phyloP scores from a whole-genome alignment of 164 flowering plant genomes.

The Liquidambar formosana region DNA sequence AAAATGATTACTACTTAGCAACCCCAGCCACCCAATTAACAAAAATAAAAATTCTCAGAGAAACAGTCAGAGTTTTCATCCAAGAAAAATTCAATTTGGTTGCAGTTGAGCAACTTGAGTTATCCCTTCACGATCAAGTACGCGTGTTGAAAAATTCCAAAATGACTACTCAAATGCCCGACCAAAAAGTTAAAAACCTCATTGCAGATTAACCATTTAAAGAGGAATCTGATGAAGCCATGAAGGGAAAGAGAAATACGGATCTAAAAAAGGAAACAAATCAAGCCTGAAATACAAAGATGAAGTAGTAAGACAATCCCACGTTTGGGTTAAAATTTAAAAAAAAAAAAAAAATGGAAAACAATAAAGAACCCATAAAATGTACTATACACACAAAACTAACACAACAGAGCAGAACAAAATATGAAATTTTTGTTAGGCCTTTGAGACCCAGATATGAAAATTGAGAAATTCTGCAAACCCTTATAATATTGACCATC shows the following conservation, averaged over 20 bases:
- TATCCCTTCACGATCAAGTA: neutral
- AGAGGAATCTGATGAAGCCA: neutral
- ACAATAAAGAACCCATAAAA: no score
- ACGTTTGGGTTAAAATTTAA: no score
- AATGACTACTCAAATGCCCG: neutral
- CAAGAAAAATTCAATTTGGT: neutral
- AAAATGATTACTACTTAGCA: neutral
- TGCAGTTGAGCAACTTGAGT: neutral
- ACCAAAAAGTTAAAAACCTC: neutral
- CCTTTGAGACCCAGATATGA: no score
- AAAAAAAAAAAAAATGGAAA: no score
- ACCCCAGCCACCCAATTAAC: no score
- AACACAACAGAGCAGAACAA: no score
- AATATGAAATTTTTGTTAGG: no score
- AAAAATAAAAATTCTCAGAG: no score
- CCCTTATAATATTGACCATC: no score
- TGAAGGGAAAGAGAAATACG: neutral
- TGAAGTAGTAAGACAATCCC: no score
- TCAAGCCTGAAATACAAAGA: neutral
- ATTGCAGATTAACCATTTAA: neutral
- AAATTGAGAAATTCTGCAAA: no score
- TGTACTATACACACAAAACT: no score
- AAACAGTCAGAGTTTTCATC: neutral
- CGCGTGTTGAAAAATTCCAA: neutral
- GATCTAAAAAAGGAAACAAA: neutral